phyloP scores from a whole-genome alignment of 2,329 filamentous ascomycete genomes.

The Trichoderma endophyticum region DNA sequence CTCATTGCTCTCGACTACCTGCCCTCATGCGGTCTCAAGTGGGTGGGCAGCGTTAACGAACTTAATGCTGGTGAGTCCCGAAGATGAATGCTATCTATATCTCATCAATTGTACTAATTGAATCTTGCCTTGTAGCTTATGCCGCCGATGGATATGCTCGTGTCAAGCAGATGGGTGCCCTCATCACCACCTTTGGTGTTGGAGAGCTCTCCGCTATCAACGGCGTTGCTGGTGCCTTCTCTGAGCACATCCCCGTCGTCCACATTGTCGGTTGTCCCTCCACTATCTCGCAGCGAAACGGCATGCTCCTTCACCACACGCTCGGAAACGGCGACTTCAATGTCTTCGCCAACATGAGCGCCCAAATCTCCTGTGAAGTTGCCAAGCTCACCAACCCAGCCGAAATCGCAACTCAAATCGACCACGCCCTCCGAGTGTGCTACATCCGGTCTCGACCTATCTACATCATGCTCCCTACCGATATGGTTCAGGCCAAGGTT shows the following conservation, averaged over 20 bases:
- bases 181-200: conserved; percentile 75
- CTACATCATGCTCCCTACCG: conserved; percentile 79
- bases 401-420: conserved; percentile 72
- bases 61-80: conserved; percentile 61
- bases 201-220: conserved; percentile 72
- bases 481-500: conserved; percentile 74
- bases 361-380: conserved; percentile 66
- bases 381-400: conserved; percentile 67
- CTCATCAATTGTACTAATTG: conserved; percentile 19
- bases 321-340: conserved; percentile 77
- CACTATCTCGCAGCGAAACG: conserved; percentile 45
- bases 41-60: conserved; percentile 70
- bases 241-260: conserved; percentile 68
- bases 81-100: not conserved
- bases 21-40: conserved; percentile 54
- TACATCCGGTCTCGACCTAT: conserved; percentile 72
- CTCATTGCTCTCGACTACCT: conserved; percentile 66
- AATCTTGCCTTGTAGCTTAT: conserved; percentile 50
- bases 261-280: conserved; percentile 61
- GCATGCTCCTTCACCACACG: conserved; percentile 61
- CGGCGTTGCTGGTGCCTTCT: conserved; percentile 69
- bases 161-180: conserved; percentile 65
- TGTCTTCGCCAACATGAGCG: conserved; percentile 77
- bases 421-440: conserved; percentile 72
- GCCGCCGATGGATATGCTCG: conserved; percentile 78